Evolutionary conservation across 1,139 yeast genomes (phyloP).

Genomic region (Lizanozyma gosingica): DNA sequence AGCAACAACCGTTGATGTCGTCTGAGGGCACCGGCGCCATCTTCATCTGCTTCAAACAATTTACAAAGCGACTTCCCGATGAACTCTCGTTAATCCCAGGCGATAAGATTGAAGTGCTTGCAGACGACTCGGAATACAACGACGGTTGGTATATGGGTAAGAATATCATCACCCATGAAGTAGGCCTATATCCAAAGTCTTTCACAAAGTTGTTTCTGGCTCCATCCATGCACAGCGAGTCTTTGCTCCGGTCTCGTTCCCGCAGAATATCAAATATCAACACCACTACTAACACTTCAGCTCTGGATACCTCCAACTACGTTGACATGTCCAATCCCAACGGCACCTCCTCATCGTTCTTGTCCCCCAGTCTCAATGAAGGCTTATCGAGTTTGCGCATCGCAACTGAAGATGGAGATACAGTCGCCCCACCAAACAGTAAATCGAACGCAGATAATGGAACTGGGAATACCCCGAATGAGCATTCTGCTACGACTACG

Average conservation of each 20-base stretch:
- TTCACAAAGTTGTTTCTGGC: slow-evolving; percentile 48
- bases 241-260: slow-evolving; percentile 9
- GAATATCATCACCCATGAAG: slow-evolving; percentile 58
- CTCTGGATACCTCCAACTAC: neutral
- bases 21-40: slow-evolving; percentile 12
- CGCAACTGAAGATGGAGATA: neutral
- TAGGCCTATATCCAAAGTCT: slow-evolving; percentile 84
- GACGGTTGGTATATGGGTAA: slow-evolving; percentile 98
- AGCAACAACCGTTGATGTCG: neutral
- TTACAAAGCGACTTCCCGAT: slow-evolving; percentile 80
- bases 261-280: slow-evolving; percentile 8
- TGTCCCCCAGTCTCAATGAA: neutral
- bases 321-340: neutral
- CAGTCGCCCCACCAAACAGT: slow-evolving; percentile 8
- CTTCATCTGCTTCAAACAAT: slow-evolving; percentile 68
- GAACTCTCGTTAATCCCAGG: slow-evolving; percentile 76
- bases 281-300: slow-evolving; percentile 5
- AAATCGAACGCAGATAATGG: slow-evolving; percentile 12
- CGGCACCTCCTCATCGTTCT: neutral
- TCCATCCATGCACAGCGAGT: neutral
- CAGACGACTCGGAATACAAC: slow-evolving; percentile 86
- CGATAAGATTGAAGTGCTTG: slow-evolving; percentile 78
- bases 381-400: neutral
- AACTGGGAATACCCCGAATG: slow-evolving; percentile 1
- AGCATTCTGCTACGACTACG: slow-evolving; percentile 30